Base-by-base conservation (phyloP, 345 rosid genomes). In the Lepidium sativum region DNA sequence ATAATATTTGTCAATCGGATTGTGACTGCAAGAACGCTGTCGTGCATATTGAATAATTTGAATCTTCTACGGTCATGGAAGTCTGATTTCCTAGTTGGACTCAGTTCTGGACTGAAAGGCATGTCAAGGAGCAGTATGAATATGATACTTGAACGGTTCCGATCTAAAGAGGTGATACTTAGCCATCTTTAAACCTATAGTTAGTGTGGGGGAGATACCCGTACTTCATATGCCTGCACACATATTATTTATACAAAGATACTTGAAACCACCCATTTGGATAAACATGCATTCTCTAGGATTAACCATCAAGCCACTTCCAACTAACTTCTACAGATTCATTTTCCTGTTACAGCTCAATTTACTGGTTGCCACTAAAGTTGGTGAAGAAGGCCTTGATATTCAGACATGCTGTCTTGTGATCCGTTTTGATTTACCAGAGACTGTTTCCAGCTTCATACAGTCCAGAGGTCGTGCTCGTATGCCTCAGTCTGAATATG, bases 391-490 rank as follows among this genome's bases (percentile, higher is more conserved):
- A 80, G 98, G 98, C 65, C 97, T 89, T 61, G 98, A 89, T 76
- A 87, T 92, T 68, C 95, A 87, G 82, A 89, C 92, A 58, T 89
- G 98, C 83, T 89, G 98, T 75, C 98, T 92, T 51, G 98, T 89
- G 66, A 76, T 92, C 64, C 86, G 97, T 43, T 92, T 85, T 71
- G 98, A 92, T 82, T 89, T 89, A 75, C 98, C 98, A 47, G 95
- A 92, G 82, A 85, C 91, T 67, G 94, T 89, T 41, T 71, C 95
- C 50, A 92, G 98, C 83, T 92, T 92, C 79, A 92, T 89, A 66
- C 98, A 92, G 81, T 92, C 98, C 13, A 83, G 98, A 81, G 98
- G 98, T 9, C 97, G 98, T 25, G 98, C 97, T 50, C 78, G 98
- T 61, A 89, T 89, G 98, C 86, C 92, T 53, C 82, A 83, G 66